A percentile compares a stretch with the other conserved stretches of the same genome.
These are phyloP conservation scores for Triangularia verruculosa DNA, from an alignment of 2,329 filamentous ascomycete species.

Conservation along the genomic window DNA sequence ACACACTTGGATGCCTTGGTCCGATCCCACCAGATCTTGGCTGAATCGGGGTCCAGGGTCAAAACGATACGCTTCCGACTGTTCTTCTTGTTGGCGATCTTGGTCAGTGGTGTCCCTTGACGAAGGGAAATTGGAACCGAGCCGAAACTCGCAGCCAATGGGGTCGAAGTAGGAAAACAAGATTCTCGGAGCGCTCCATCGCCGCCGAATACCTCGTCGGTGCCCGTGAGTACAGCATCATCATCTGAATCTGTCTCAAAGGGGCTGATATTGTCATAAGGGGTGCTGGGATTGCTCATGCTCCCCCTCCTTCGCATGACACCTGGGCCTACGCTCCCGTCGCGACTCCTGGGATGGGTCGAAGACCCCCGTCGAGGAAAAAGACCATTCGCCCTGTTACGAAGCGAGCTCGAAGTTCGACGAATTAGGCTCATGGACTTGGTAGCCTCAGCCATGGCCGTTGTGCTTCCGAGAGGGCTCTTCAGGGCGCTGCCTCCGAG, in stretches of 20 bases:
- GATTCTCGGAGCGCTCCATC: slow-evolving; percentile 46
- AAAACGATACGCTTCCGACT: slow-evolving; percentile 68
- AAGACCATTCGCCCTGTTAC: slow-evolving; percentile 35
- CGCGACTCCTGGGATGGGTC: slow-evolving; percentile 70
- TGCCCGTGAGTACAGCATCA: slow-evolving; percentile 31
- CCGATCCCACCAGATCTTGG: slow-evolving; percentile 85
- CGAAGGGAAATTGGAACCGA: slow-evolving; percentile 69
- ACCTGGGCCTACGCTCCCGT: slow-evolving; percentile 85
- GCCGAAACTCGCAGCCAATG: slow-evolving; percentile 35
- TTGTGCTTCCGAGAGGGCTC: slow-evolving; percentile 45
- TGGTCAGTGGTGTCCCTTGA: slow-evolving; percentile 73
- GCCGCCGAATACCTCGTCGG: slow-evolving; percentile 41
- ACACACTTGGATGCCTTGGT: slow-evolving; percentile 76
- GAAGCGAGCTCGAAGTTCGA: slow-evolving; percentile 69
- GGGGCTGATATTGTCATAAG: slow-evolving; percentile 42
- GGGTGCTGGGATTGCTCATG: slow-evolving; percentile 61
- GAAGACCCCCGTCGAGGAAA: slow-evolving; percentile 72
- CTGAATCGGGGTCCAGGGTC: slow-evolving; percentile 76
- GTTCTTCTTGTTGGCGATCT: slow-evolving; percentile 89
- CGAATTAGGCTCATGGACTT: slow-evolving; percentile 66
- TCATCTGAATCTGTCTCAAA: slow-evolving; percentile 39
- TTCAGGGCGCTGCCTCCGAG: slow-evolving; percentile 57
- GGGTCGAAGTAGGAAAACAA: slow-evolving; percentile 47
- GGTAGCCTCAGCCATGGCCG: slow-evolving; percentile 49
- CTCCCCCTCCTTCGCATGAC: slow-evolving; percentile 77